Evolutionary conservation across 306 rosid species (phyloP), one percentile per base, ranked within the genome.

Genomic region (Spatholobus suberectus): DNA sequence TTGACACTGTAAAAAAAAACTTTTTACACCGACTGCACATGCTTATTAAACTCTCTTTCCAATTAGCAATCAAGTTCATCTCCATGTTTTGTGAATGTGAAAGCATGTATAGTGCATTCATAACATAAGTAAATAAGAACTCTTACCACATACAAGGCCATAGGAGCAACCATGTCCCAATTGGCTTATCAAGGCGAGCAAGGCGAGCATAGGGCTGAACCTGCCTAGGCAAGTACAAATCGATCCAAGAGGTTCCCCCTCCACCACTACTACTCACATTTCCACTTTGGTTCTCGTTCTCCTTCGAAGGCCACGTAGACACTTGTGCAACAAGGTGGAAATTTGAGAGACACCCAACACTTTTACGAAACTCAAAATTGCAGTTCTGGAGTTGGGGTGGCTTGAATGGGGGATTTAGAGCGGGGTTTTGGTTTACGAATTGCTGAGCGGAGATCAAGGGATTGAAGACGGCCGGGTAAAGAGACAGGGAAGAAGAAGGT

Each of bases 141-240:
- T 37, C 93, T 69, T 90, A 92, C 98, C 98, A 92, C 83, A 96
- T 81, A 85, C 96, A 96, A 52, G 98, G 99, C 99, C 96, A 96
- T 63, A 94, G 91, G 73, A 96, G 98, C 63, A 96, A 77, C 99
- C 98, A 96, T 34, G 96, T 93, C 66, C 99, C 98, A 79, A 96
- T 93, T 41, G 98, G 99, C 82, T 90, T 94, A 81, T 96, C 97
- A 5, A 93, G 97, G 73, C 98, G 99, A 52, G 99, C 98, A 21
- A 96, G 94, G 20, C 72, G 89, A 17, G 98, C 99, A 87, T 89
- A 96, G 43, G 98, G 97, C 62, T 81, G 94, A 80, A 79, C 81
- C 46, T 74, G 81, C 77, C 68, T 81, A n/a, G 93, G 96, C 90
- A 93, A 87, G 76, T 88, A 91, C 77, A 66, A 81, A 51, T 88